Conservation (phyloP, 306 rosid species). For the Trifolium fragiferum region DNA sequence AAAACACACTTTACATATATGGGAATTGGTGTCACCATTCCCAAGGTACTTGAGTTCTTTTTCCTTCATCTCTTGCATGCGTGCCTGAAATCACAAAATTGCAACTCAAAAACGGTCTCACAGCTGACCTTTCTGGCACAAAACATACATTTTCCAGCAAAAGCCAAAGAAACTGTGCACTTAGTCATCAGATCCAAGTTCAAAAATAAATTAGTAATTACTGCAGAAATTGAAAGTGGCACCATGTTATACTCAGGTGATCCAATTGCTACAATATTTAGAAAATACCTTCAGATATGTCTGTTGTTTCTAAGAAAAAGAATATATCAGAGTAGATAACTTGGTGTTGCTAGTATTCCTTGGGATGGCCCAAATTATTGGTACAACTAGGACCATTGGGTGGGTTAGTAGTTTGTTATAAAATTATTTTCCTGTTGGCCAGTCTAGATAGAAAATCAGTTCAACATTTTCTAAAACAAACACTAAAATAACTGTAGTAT, state of each 20-base stretch:
- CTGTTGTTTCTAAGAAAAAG: background rate
- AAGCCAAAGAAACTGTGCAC: slow-evolving; percentile 13
- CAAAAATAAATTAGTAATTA: slow-evolving; percentile 21
- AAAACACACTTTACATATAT: slow-evolving; percentile 94
- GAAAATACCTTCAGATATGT: background rate
- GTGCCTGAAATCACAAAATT: slow-evolving; percentile 66
- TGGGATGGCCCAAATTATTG: slow-evolving; percentile 1
- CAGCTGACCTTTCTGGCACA: background rate
- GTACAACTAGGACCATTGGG: background rate
- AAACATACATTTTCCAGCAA: slow-evolving; percentile 16
- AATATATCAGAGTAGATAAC: background rate
- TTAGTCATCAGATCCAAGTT: slow-evolving; percentile 17
- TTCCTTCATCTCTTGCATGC: slow-evolving; percentile 98
- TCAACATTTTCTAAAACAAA: slow-evolving; percentile 19
- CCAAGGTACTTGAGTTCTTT: slow-evolving; percentile 78
- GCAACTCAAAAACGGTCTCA: slow-evolving; percentile 15
- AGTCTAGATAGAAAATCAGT: slow-evolving; percentile 5
- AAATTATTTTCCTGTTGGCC: slow-evolving; percentile 6
- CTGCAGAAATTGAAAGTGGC: background rate
- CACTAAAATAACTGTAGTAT: background rate
- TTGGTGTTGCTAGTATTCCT: background rate
- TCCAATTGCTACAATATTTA: background rate
- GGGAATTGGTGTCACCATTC: slow-evolving; percentile 90
- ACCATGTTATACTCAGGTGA: background rate
- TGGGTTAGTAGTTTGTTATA: background rate